Percentiles rank a stretch among this genome's conserved stretches.
These are phyloP conservation scores for Phytophthora colocasiae DNA, from an alignment of 352 stramenopile species.

Conservation along the genomic window DNA sequence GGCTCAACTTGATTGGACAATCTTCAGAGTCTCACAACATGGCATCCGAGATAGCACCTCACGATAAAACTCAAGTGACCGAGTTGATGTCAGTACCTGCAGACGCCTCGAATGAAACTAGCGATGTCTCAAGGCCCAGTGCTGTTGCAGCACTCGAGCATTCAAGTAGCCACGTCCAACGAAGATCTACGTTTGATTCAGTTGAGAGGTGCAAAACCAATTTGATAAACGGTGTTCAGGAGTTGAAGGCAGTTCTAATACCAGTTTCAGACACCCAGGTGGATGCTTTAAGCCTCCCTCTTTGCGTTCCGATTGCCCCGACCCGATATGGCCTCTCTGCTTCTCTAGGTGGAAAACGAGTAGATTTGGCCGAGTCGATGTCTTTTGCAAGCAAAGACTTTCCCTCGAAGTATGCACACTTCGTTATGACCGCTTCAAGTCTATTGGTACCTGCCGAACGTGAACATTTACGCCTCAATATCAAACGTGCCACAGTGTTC, in stretches of 20 bases:
- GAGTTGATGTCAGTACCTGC: too few species aligned
- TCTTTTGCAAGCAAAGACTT: conserved; percentile 27
- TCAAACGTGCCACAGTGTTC: conserved; percentile 36
- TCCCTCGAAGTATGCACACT: conserved; percentile 41
- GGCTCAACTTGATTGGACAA: neutral
- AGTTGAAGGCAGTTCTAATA: conserved; percentile 4
- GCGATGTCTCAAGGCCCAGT: neutral
- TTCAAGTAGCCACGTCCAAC: neutral
- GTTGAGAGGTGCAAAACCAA: conserved; percentile 4
- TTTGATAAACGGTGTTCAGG: neutral
- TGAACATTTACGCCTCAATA: conserved; percentile 35
- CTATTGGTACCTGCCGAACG: conserved; percentile 28
- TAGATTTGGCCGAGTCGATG: conserved; percentile 16
- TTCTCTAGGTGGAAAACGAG: neutral
- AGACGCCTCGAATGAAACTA: neutral
- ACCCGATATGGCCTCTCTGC: neutral
- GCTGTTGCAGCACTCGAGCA: conserved; percentile 1
- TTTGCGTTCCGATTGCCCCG: neutral
- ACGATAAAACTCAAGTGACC: neutral
- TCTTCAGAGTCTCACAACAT: neutral
- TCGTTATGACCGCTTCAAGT: conserved; percentile 28
- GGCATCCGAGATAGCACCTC: neutral
- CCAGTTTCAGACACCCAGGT: neutral
- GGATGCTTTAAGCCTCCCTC: conserved; percentile 1
- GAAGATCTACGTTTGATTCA: neutral